Evolutionary conservation across 768 basidiomycete species (phyloP).

Genomic region (Arthromyces matolae): DNA sequence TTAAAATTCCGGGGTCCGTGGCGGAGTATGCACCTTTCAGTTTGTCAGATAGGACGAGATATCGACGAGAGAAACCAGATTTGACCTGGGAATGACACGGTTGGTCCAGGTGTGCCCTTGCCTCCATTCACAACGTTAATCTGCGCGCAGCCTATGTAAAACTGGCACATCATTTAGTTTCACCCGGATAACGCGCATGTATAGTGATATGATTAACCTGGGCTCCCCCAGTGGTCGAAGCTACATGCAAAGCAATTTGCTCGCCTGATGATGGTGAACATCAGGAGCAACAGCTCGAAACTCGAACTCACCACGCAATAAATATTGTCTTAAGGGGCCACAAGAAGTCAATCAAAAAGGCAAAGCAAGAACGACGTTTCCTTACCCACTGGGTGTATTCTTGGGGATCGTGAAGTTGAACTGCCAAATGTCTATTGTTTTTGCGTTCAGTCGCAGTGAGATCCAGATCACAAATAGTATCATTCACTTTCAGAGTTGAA

Average conservation of each 20-base stretch:
- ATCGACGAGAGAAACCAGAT: not conserved
- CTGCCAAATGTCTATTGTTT: slow-evolving; percentile 23
- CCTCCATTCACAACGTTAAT: slow-evolving; percentile 33
- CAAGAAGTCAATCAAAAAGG: not conserved
- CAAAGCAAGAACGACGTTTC: not conserved
- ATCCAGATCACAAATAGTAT: not conserved
- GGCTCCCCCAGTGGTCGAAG: slow-evolving; percentile 25
- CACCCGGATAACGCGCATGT: not conserved
- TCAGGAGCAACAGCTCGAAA: not conserved
- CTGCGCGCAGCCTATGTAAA: slow-evolving; percentile 36
- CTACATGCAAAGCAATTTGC: slow-evolving; percentile 35
- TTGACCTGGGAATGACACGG: slow-evolving; percentile 32
- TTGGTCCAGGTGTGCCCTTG: slow-evolving; percentile 26
- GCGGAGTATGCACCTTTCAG: slow-evolving; percentile 27
- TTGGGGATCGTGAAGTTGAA: slow-evolving; percentile 33
- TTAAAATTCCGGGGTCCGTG: slow-evolving; percentile 30
- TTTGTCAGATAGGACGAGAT: not conserved
- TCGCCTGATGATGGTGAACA: slow-evolving; percentile 17
- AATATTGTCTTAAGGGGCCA: slow-evolving; percentile 21
- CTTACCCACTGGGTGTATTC: slow-evolving; percentile 30
- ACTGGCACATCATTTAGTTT: slow-evolving; percentile 14
- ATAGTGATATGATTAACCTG: slow-evolving; percentile 16
- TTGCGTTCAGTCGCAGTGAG: not conserved
- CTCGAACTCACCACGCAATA: slow-evolving; percentile 21
- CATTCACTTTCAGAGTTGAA: slow-evolving; percentile 26